These are phyloP conservation scores for Aspergillus novoparasiticus DNA, from an alignment of 2,329 filamentous ascomycete genomes.

Conservation along the genomic window DNA sequence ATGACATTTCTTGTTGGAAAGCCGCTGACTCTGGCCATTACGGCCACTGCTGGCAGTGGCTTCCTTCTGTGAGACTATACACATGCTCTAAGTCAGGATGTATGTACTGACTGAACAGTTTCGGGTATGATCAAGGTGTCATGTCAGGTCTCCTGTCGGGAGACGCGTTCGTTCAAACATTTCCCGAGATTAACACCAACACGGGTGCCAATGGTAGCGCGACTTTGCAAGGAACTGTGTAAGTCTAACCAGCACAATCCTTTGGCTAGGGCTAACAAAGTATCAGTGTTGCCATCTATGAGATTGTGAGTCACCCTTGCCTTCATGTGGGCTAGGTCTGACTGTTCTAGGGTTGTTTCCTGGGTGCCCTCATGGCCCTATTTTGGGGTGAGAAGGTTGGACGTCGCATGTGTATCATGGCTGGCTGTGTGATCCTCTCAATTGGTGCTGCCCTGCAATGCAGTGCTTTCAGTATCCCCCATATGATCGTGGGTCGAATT, in stretches of 20 bases:
- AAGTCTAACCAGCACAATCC: constrained; percentile 5
- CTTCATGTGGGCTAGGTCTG: not conserved
- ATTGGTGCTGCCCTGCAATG: constrained; percentile 34
- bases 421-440: constrained; percentile 40
- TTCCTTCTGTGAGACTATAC: constrained; percentile 41
- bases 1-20: constrained; percentile 32
- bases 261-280: not conserved
- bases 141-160: constrained; percentile 38
- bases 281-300: constrained; percentile 47
- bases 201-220: constrained; percentile 40
- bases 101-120: constrained; percentile 19
- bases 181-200: constrained; percentile 37
- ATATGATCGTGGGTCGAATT: constrained; percentile 48
- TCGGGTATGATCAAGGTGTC: constrained; percentile 45
- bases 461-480: constrained; percentile 28
- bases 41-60: constrained; percentile 45
- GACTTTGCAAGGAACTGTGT: constrained; percentile 50
- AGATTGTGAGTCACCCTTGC: constrained; percentile 31
- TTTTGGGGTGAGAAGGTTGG: constrained; percentile 51
- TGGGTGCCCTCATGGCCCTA: constrained; percentile 53
- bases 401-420: constrained; percentile 50
- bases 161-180: constrained; percentile 28
- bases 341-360: constrained; percentile 54
- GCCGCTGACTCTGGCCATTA: constrained; percentile 47
- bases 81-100: constrained; percentile 13